A percentile compares a stretch with the other conserved stretches of the same genome.
phyloP scores from a whole-genome alignment of 768 basidiomycete genomes.

The Vararia minispora region DNA sequence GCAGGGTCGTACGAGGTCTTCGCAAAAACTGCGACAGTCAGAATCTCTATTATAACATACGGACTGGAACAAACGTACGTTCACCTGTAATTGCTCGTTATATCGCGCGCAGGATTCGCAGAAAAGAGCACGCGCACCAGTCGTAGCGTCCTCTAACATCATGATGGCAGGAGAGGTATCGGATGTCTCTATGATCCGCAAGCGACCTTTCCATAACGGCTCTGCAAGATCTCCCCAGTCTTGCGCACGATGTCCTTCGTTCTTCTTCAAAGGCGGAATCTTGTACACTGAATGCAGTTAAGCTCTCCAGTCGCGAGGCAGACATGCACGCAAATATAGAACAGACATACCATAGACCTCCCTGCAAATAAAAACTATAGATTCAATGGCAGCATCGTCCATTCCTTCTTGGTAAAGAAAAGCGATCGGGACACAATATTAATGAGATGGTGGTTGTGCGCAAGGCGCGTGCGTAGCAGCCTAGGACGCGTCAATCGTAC shows the following conservation, averaged over 20 bases:
- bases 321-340: too few relatives aligned
- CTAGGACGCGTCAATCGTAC: slow-evolving; percentile 1
- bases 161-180: slow-evolving; percentile 54
- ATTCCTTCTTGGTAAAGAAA: slow-evolving; percentile 32
- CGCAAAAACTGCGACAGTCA: slow-evolving; percentile 58
- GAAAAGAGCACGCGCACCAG: slow-evolving; percentile 45
- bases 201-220: slow-evolving; percentile 86
- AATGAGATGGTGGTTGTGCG: slow-evolving; percentile 1
- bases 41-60: neutral
- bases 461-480: neutral
- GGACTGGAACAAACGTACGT: slow-evolving; percentile 34
- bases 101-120: too few relatives aligned
- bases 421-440: neutral
- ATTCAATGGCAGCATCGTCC: slow-evolving; percentile 74
- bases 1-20: slow-evolving; percentile 70
- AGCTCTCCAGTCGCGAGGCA: slow-evolving; percentile 10
- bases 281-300: slow-evolving; percentile 58
- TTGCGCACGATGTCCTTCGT: slow-evolving; percentile 85
- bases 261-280: slow-evolving; percentile 77
- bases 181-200: slow-evolving; percentile 76
- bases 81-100: slow-evolving; percentile 50
- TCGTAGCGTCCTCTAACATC: slow-evolving; percentile 70
- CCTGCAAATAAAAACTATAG: slow-evolving; percentile 79
- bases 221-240: slow-evolving; percentile 83
- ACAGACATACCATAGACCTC: slow-evolving; percentile 70